Evolutionary conservation across 2,329 filamentous ascomycete species (phyloP).

Genomic region (Xylariaceae sp.): DNA sequence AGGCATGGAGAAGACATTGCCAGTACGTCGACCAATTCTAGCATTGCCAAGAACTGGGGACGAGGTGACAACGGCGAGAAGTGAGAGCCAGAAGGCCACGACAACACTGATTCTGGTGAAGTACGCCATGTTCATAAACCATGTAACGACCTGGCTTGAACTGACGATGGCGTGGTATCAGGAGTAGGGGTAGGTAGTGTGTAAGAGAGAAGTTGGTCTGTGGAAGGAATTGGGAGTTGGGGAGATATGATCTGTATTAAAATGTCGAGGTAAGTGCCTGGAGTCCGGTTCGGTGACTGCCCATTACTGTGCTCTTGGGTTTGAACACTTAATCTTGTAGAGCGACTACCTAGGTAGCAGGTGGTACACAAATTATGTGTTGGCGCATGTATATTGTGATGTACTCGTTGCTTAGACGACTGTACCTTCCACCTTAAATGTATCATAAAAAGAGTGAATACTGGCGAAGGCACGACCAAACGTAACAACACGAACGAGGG

Average conservation of each 20-base stretch:
- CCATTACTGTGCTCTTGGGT: too few relatives aligned
- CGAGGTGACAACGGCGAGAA: slow-evolving; percentile 20
- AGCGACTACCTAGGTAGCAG: too few relatives aligned
- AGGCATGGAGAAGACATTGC: slow-evolving; percentile 31
- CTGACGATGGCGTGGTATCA: background rate
- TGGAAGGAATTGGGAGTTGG: background rate
- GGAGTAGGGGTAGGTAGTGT: background rate
- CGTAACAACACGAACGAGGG: background rate
- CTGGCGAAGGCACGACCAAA: too few relatives aligned
- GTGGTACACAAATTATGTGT: too few relatives aligned
- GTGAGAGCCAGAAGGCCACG: slow-evolving; percentile 23
- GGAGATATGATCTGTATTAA: background rate
- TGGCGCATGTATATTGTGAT: too few relatives aligned
- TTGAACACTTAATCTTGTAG: too few relatives aligned
- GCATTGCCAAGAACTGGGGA: slow-evolving; percentile 8
- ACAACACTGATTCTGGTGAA: slow-evolving; percentile 21
- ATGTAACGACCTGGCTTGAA: slow-evolving; percentile 1
- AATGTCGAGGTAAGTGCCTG: too few relatives aligned
- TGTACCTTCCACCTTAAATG: too few relatives aligned
- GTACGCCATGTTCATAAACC: slow-evolving; percentile 22
- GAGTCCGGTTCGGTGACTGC: too few relatives aligned
- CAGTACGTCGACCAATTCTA: slow-evolving; percentile 4
- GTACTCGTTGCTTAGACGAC: too few relatives aligned
- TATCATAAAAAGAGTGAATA: too few relatives aligned
- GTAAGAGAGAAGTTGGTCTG: background rate